A percentile compares a stretch with the other conserved stretches of the same genome.
phyloP scores from a whole-genome alignment of 805 yeast species.

The Scheffersomyces stipitis region DNA sequence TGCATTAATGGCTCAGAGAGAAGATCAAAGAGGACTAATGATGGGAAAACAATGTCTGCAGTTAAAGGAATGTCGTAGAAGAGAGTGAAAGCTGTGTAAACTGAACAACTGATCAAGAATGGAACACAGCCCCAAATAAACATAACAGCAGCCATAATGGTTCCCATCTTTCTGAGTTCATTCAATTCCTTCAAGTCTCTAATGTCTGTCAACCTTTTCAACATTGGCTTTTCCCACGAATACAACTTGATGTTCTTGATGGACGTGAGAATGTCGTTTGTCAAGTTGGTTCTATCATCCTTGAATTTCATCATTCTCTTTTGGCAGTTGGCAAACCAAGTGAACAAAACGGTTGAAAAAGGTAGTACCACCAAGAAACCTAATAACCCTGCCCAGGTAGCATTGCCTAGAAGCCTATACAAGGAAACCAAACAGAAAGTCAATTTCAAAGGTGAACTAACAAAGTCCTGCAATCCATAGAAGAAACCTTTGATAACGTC shows the following conservation, averaged over 20 bases:
- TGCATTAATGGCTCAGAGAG: constrained; percentile 34
- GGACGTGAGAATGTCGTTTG: constrained; percentile 37
- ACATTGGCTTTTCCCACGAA: constrained; percentile 44
- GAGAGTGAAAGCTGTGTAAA: constrained; percentile 27
- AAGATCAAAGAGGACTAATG: constrained; percentile 36
- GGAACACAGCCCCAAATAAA: constrained; percentile 42
- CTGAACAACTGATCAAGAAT: constrained; percentile 33
- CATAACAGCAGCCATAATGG: constrained; percentile 29
- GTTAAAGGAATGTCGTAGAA: constrained; percentile 25
- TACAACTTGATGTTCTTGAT: constrained; percentile 41
- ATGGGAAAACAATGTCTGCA: constrained; percentile 41
- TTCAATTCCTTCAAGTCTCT: constrained; percentile 37
- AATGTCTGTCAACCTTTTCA: constrained; percentile 27
- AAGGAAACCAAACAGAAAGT: constrained; percentile 29
- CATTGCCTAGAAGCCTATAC: constrained; percentile 32
- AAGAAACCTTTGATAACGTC: constrained; percentile 14
- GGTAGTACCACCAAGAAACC: constrained; percentile 4
- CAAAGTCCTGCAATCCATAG: constrained; percentile 15
- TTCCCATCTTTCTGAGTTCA: constrained; percentile 28
- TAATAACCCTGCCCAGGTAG: constrained; percentile 37
- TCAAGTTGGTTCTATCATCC: constrained; percentile 37
- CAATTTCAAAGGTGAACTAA: constrained; percentile 25
- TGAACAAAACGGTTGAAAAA: constrained; percentile 29
- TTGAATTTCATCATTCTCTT: constrained; percentile 31
- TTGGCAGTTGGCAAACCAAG: constrained; percentile 23